Evolutionary conservation across 2,329 filamentous ascomycete species (phyloP).

Genomic region (Coccinonectria pachysandricola): DNA sequence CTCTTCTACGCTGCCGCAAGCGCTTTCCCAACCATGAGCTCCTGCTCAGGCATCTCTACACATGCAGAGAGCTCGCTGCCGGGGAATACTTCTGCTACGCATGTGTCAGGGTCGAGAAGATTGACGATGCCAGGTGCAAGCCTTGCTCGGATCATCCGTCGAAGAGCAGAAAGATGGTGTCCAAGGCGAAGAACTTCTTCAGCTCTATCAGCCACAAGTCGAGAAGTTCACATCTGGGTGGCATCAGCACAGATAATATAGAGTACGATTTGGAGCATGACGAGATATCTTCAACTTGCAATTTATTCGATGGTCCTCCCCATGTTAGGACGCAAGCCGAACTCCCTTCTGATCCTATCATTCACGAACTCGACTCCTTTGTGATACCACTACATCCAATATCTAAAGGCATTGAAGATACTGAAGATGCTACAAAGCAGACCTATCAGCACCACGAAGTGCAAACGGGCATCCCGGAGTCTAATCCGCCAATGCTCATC

Average conservation of each 20-base stretch:
- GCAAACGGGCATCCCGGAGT: slow-evolving; percentile 5
- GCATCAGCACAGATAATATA: too few relatives aligned
- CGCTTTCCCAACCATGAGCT: slow-evolving; percentile 40
- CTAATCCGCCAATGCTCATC: slow-evolving; percentile 12
- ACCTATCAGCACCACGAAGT: too few relatives aligned
- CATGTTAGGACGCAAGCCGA: slow-evolving; percentile 39
- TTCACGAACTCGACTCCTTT: slow-evolving; percentile 42
- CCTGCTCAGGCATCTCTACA: slow-evolving; percentile 43
- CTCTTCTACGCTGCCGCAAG: slow-evolving; percentile 39
- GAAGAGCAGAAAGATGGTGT: slow-evolving; percentile 40
- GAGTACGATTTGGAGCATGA: slow-evolving; percentile 20
- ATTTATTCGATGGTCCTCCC: too few relatives aligned
- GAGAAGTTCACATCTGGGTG: slow-evolving; percentile 22
- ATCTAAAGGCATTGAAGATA: slow-evolving; percentile 17
- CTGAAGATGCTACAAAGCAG: slow-evolving; percentile 10
- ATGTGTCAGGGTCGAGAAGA: slow-evolving; percentile 40
- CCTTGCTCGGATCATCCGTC: slow-evolving; percentile 40
- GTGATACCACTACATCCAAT: slow-evolving; percentile 28
- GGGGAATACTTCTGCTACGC: slow-evolving; percentile 49
- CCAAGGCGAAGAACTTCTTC: slow-evolving; percentile 44
- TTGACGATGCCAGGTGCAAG: slow-evolving; percentile 41
- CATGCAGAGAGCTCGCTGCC: slow-evolving; percentile 35
- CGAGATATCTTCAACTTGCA: too few relatives aligned
- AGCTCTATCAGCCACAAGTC: slow-evolving; percentile 40
- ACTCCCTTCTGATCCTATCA: slow-evolving; percentile 38